Base-by-base conservation (phyloP, 2,329 filamentous ascomycete species). In the Blastomyces parvus region DNA sequence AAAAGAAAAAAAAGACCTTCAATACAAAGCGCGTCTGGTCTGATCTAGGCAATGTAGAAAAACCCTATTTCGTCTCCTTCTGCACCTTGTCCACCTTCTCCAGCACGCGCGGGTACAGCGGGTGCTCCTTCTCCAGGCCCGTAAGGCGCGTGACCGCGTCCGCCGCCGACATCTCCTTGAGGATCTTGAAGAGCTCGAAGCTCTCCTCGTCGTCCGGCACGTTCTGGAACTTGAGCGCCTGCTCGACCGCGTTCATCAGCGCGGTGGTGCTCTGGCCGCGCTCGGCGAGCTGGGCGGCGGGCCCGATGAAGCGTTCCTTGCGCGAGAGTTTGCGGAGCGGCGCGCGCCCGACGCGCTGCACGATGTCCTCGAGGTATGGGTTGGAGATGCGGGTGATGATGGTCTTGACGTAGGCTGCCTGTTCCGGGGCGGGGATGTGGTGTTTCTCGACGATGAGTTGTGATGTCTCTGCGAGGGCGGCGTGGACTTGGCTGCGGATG, bases 221-320 rank as follows among this genome's bases (percentile, higher is more conserved):
- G 70, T 96, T 90, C 80, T 97, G 92, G 87, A 97, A 99, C 67
- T 89, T 90, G 76, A 99, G 88, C 7, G 90, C 88, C 86, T 93
- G 91, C 82, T 97, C 93, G 56, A 94, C 85, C 25, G 90, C 89
- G 64, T 88, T 88, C 61, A 97, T 81, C 38, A 99, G 83, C 61
- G 84, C 86, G 64, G 86, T 83, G 74, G 87, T 88, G 69, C 85
- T 83, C 77, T 90, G 82, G 64, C 86, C 91, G 65, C 84, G 82
- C 81, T 96, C 91, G 56, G 91, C 91, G 22, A 99, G 85, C 78
- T 96, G 89, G 11, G 90, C 86, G 56, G 94, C 93, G 5, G 94
- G 94, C 56, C 89, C 91, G 70, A 99, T 87, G 81, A 99, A 96
- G 55, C 94, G 91, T 81, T 99, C 94, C 80, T 95, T 94, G 77